A percentile compares a stretch with the other conserved stretches of the same genome.
Evolutionary conservation across 441 rosid species (phyloP).

Genomic region (Heliophila coronopifolia): DNA sequence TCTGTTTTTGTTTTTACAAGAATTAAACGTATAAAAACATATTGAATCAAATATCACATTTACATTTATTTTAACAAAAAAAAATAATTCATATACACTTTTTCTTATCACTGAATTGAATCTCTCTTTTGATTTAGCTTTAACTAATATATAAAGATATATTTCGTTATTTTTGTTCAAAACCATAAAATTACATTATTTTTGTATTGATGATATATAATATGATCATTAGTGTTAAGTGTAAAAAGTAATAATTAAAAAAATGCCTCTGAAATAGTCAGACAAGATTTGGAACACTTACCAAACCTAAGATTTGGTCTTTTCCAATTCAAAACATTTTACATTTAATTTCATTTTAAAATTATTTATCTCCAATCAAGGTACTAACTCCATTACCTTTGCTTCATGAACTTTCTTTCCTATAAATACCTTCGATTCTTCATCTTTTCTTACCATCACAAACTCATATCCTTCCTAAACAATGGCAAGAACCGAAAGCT

Average conservation of each 20-base stretch:
- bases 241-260: neutral
- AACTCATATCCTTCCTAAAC: constrained; percentile 4
- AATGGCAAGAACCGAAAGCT: constrained; percentile 20
- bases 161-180: too few species aligned
- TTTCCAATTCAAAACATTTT: neutral
- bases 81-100: too few species aligned
- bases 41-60: too few species aligned
- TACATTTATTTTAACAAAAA: too few species aligned
- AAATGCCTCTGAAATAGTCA: constrained; percentile 21
- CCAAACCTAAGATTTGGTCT: constrained; percentile 20
- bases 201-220: too few species aligned
- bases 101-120: too few species aligned
- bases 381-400: constrained; percentile 20
- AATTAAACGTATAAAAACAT: too few species aligned
- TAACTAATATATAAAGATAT: too few species aligned
- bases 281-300: constrained; percentile 11
- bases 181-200: too few species aligned
- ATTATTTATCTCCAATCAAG: neutral
- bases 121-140: too few species aligned
- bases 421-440: constrained; percentile 16
- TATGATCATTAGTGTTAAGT: too few species aligned
- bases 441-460: constrained; percentile 19
- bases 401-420: constrained; percentile 15
- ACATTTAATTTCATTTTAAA: neutral
- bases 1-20: too few species aligned